Conservation (phyloP, 225 moss, liverwort and hornwort genomes). For the Lunularia cruciata region DNA sequence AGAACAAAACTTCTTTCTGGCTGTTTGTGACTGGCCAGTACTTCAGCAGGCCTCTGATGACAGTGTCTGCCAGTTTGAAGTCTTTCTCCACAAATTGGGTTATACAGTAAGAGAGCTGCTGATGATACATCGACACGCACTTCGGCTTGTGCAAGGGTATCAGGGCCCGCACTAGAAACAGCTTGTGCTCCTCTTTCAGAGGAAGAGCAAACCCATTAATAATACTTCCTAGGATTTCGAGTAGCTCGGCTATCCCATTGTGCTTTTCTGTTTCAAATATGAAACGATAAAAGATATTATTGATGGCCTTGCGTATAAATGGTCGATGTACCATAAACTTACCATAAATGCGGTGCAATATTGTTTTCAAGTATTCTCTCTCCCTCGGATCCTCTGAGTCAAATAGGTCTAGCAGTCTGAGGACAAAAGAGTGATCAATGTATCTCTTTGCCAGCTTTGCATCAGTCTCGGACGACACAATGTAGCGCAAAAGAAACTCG, state of each 20-base stretch:
- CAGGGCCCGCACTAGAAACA: constrained; percentile 58
- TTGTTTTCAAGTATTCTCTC: constrained; percentile 66
- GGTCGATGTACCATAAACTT: constrained; percentile 69
- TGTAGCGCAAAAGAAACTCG: constrained; percentile 62
- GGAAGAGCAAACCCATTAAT: constrained; percentile 64
- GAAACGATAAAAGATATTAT: constrained; percentile 68
- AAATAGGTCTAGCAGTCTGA: constrained; percentile 61
- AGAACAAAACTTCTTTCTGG: constrained; percentile 67
- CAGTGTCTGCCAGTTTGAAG: constrained; percentile 58
- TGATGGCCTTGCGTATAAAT: constrained; percentile 63
- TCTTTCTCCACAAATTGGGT: constrained; percentile 65
- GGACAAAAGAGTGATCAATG: constrained; percentile 64
- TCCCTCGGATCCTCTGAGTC: constrained; percentile 63
- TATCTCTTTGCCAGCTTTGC: constrained; percentile 63
- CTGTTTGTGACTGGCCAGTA: constrained; percentile 66
- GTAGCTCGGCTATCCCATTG: constrained; percentile 60
- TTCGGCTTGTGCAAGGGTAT: constrained; percentile 63
- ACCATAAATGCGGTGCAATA: constrained; percentile 64
- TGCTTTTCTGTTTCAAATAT: constrained; percentile 66
- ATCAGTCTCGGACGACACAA: constrained; percentile 59
- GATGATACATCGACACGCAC: constrained; percentile 61
- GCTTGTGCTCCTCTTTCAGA: constrained; percentile 61
- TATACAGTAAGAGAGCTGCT: constrained; percentile 62
- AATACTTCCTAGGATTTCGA: constrained; percentile 64
- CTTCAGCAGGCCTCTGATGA: constrained; percentile 55